Evolutionary conservation across 208 protist species (phyloP), one percentile per base, ranked within the genome.

Genomic region (Leishmania braziliensis): DNA sequence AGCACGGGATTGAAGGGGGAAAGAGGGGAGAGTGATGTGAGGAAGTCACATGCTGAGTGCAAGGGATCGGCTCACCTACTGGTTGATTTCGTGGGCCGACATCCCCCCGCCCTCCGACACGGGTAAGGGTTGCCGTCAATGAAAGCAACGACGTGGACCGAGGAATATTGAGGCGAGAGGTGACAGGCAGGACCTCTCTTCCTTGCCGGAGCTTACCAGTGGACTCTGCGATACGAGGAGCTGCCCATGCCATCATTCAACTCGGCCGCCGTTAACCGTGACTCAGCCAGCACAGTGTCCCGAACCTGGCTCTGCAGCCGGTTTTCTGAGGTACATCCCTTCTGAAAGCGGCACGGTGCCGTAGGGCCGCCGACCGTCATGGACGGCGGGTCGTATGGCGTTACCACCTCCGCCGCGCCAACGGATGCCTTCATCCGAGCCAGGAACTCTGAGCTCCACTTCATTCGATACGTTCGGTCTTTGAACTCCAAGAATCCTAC

Each of bases 381-480:
- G 18, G 92, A 87, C 66, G 93, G 92, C 16, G 90, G 90, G 68
- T 93, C 86, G 79, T 94, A 93, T 33, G 89, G 90, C 3, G 72
- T 86, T 29, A 95, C 87, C 4, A 93, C 54, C 3, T 82, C 80
- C 16, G 76, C 85, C 0, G 86, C 51, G 26, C 89, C 89, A 9
- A 95, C 84, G 14, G 71, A 77, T 53, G 75, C 70, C 50, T 70
- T 78, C 68, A 97, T 77, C 5, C 80, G 73, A 0, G 82, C 78
- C 46, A 97, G 77, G 72, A 97, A 95, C 18, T 82, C 74, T 2
- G 84, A 43, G 43, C 84, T 78, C 92, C 94, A 97, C 84, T 93
- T 93, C 84, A 95, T 92, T 39, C 92, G 92, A 81, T 95, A 96
- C 78, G 92, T 82, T 18, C 89, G 76, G 43, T 89, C 86, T 14